Base-by-base conservation (phyloP, 768 basidiomycete genomes). In the Leccinum variicolor region DNA sequence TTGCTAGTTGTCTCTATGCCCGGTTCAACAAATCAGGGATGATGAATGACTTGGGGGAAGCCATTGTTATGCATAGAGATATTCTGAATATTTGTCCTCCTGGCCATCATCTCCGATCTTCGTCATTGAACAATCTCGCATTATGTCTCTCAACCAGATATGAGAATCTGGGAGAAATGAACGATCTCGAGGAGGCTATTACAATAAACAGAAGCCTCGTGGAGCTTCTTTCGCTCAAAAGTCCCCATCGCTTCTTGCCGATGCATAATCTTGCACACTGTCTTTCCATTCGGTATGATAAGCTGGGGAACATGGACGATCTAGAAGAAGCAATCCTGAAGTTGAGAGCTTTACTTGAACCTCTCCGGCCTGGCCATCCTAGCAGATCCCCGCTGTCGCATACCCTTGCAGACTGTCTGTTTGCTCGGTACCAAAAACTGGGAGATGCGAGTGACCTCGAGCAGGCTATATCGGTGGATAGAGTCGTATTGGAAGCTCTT, bases 1-100 rank as follows among this genome's bases (percentile, higher is more conserved):
- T 70, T 21, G 65, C 65, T 14, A 26, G 10, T 29, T 41, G 60
- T 26, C 65, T 69, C 25, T 3, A 19, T 17, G 1, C 28, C 14
- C 50, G 49, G 14, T 54, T 49, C 34, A 29, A 19, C 9, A 19
- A 41, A 41, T n/a, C 9, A 10, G 39, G 39, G n/a, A 41, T 25
- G 49, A 45, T 31, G 15, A 13, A 26, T 10, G 50, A 56, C 29
- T 23, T 56, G 0, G 43, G 45, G 6, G 55, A 56, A 28, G 49
- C 41, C 21, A 55, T 43, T 47, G 14, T 26, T 25, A 3, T 21
- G 50, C 43, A 50, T 36, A 39, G 29, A 43, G 57, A 34, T 34
- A 53, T 31, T 9, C 34, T 41, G 31, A 33, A 36, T 25, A 36
- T 58, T 31, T 54, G 47, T n/a, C 14, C 28, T 7, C 49, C 49